Evolutionary conservation across 2,329 filamentous ascomycete species (phyloP), one percentile per base, ranked within the genome.

Genomic region (Cryphonectria radicalis): DNA sequence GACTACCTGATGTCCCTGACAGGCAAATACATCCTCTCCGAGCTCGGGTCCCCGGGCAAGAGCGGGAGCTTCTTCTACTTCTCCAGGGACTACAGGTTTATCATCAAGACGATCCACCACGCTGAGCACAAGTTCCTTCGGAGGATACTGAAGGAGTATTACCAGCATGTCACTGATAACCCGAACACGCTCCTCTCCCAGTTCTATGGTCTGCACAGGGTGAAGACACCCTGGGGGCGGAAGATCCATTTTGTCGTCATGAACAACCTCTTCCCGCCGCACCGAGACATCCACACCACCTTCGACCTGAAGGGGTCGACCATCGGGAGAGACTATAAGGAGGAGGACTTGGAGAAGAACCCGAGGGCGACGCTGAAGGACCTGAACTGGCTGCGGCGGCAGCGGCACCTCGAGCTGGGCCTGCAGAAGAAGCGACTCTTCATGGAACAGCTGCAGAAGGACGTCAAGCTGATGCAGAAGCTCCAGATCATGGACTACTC

Each of bases 51-150:
- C 4, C 96, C 96, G 1, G 96, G 96, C 72, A 99, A 99, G 85
- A 98, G 95, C 81, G 96, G 96, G 75, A 98, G 95, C 81, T 99
- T 99, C 84, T 99, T 99, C 84, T 99, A 99, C 86, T 99, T 98
- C 83, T 98, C 96, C 64, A 89, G 96, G 77, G 96, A 99, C 83
- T 99, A 99, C 87, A 98, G 98, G 83, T 99, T 99, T 83, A 99
- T 99, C 83, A 99, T 99, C 88, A 99, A 99, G 84, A 99, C 96
- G 32, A 98, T 99, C 76, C 96, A 99, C 80, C 96, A 98, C 77
- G 90, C 90, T 76, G 96, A 99, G 81, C 93, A 95, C 85, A 95
- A 95, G 78, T 95, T 95, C 74, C 86, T 97, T 65, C 87, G 93
- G 67, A 94, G 92, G 81, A 93, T 95, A 71, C 84, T 97, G 70